Conservation (phyloP, 208 protist species). For the Wallacemonas sp. region DNA sequence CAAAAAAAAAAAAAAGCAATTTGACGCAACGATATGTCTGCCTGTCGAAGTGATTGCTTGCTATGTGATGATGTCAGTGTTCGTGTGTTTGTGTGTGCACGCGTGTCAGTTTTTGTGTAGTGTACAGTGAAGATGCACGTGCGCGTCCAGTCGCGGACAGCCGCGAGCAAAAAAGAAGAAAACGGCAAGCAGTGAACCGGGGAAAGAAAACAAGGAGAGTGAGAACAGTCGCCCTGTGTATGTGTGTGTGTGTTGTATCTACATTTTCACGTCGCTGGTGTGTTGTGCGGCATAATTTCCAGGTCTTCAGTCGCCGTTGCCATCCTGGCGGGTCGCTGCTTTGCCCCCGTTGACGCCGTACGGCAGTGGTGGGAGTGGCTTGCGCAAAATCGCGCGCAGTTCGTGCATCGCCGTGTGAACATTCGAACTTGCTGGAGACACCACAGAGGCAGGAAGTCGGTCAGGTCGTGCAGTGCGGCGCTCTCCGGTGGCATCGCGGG, state of each 20-base stretch:
- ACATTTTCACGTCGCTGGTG: neutral
- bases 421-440: slow-evolving; percentile 58
- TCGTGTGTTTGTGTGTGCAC: no score
- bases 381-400: slow-evolving; percentile 72
- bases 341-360: slow-evolving; percentile 24
- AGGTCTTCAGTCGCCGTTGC: no score
- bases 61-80: no score
- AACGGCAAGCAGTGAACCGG: neutral
- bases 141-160: no score
- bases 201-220: neutral
- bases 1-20: no score
- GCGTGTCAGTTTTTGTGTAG: no score
- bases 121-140: no score
- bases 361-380: slow-evolving; percentile 75
- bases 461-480: neutral
- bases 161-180: no score
- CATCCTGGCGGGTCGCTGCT: no score
- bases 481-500: neutral
- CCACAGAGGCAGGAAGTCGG: slow-evolving; percentile 20
- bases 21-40: no score
- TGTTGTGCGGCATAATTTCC: neutral
- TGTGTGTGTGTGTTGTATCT: neutral
- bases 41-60: no score
- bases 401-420: slow-evolving; percentile 81
- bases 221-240: neutral